Conservation (phyloP, 805 yeast genomes). For the Ogataea polymorpha region DNA sequence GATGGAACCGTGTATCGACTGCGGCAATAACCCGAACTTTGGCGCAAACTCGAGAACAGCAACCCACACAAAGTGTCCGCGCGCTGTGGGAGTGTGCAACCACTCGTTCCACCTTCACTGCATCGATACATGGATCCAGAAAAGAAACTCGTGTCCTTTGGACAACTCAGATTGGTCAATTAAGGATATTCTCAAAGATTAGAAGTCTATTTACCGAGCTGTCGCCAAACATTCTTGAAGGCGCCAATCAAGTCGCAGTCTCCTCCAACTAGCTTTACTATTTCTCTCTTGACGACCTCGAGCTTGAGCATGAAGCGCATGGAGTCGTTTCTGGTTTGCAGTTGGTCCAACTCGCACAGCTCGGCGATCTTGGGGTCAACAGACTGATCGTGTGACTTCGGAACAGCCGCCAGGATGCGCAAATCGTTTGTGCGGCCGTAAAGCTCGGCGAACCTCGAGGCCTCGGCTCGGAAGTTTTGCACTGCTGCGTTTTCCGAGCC, state of each 20-base stretch:
- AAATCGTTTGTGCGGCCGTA: conserved; percentile 11
- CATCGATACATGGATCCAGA: conserved; percentile 90
- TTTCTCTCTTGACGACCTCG: conserved; percentile 17
- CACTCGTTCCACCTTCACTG: conserved; percentile 99
- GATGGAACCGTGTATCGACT: conserved; percentile 97
- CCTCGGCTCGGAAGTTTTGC: conserved; percentile 4
- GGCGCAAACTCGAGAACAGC: conserved; percentile 45
- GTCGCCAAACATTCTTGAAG: conserved; percentile 19
- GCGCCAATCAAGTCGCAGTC: conserved; percentile 11
- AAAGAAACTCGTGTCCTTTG: conserved; percentile 94
- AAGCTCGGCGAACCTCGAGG: conserved; percentile 6
- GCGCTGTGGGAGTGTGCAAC: conserved; percentile 96
- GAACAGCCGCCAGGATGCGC: conserved; percentile 10
- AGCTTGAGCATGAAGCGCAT: conserved; percentile 16
- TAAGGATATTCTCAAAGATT: conserved; percentile 29
- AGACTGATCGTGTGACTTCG: conserved; percentile 11
- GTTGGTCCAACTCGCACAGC: conserved; percentile 4
- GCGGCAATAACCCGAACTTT: conserved; percentile 48
- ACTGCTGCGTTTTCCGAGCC: conserved; percentile 5
- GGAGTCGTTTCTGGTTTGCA: conserved; percentile 10
- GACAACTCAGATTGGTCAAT: conserved; percentile 85
- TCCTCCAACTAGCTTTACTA: conserved; percentile 2
- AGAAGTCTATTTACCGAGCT: conserved; percentile 4
- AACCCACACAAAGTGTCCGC: conserved; percentile 52
- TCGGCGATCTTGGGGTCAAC: conserved; percentile 14